Conservation (phyloP, 805 yeast species). For the Pichia exigua region DNA sequence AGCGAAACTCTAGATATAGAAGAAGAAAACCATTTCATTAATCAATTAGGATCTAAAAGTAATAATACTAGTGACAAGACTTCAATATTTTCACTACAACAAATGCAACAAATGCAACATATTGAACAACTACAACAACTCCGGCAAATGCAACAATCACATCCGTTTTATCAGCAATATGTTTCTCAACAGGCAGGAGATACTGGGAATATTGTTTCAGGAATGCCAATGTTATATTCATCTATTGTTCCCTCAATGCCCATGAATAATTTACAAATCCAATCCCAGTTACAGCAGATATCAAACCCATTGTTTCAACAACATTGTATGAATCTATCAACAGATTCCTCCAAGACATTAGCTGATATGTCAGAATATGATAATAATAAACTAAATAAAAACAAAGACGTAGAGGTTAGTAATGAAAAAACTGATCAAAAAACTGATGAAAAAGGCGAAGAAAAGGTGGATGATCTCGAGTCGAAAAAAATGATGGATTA, state of each 20-base stretch:
- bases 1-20: not conserved
- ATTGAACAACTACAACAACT: not conserved
- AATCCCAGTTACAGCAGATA: not conserved
- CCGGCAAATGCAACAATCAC: not conserved
- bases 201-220: not conserved
- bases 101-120: not conserved
- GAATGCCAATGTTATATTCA: not conserved
- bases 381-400: not conserved
- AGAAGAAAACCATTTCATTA: not conserved
- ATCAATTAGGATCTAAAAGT: not conserved
- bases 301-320: not conserved
- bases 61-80: not conserved
- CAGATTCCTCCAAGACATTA: not conserved
- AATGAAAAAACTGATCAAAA: not conserved
- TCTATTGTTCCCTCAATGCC: not conserved
- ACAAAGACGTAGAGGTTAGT: not conserved
- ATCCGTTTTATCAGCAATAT: not conserved
- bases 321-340: not conserved
- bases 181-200: not conserved
- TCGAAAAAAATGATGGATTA: not conserved
- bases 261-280: not conserved
- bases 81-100: not conserved
- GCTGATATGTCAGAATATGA: not conserved
- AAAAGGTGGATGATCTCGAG: not conserved
- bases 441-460: not conserved